Percentiles rank a stretch among this genome's conserved stretches.
Conservation (phyloP, 345 rosid genomes). For the Sisymbrium altissimum region DNA sequence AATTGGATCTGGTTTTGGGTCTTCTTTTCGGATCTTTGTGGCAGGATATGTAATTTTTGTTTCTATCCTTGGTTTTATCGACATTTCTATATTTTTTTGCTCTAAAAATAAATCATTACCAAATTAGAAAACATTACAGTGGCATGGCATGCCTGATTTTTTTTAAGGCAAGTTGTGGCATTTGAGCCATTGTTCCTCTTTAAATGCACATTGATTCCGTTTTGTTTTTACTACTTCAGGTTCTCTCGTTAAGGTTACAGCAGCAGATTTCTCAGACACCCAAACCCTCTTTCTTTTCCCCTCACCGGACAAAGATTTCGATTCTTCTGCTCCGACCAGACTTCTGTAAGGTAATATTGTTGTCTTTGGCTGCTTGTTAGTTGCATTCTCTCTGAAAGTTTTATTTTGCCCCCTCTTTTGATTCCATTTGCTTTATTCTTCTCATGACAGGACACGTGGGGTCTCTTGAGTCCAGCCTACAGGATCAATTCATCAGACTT, state of each 20-base stretch:
- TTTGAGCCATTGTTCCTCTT: no score
- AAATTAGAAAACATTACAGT: no score
- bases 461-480: constrained; percentile 97
- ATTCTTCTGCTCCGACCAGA: constrained; percentile 11
- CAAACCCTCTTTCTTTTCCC: neutral
- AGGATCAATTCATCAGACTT: constrained; percentile 44
- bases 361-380: neutral
- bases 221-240: neutral
- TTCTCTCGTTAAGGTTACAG: constrained; percentile 24
- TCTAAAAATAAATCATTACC: no score
- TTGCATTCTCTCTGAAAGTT: neutral
- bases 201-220: neutral
- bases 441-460: constrained; percentile 56
- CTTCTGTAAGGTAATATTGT: constrained; percentile 8
- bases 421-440: no score
- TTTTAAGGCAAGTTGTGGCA: no score
- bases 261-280: constrained; percentile 10
- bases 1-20: no score
- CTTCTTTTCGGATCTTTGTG: no score
- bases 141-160: no score
- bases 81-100: no score
- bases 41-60: no score
- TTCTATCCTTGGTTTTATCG: no score
- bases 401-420: no score
- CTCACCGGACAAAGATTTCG: constrained; percentile 17